Percentiles rank a stretch among this genome's conserved stretches.
These are phyloP conservation scores for Stygiomarasmius scandens DNA, from an alignment of 1,284 basidiomycete genomes.

Conservation along the genomic window DNA sequence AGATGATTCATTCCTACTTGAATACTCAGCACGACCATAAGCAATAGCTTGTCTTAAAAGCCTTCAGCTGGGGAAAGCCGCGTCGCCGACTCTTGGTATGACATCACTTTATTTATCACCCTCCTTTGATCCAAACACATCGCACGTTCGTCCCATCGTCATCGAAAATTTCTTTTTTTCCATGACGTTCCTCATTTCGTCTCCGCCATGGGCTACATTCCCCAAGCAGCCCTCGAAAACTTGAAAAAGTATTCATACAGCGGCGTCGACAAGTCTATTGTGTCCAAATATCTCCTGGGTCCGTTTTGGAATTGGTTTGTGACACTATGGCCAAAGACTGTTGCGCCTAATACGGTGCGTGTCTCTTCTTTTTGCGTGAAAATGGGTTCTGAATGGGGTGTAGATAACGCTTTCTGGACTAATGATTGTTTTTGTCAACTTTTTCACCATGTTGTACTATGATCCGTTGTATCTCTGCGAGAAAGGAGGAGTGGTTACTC, in stretches of 20 bases:
- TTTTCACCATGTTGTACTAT: conserved; percentile 80
- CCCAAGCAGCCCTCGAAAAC: conserved; percentile 59
- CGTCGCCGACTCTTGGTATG: no score
- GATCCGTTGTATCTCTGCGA: conserved; percentile 77
- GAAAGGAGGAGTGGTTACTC: conserved; percentile 68
- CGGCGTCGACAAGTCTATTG: conserved; percentile 72
- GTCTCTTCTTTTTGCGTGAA: background rate
- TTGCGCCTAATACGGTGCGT: conserved; percentile 92
- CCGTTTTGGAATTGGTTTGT: conserved; percentile 97
- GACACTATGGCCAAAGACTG: conserved; percentile 81
- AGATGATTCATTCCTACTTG: no score
- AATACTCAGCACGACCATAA: no score
- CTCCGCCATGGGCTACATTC: conserved; percentile 52
- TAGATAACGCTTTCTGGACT: conserved; percentile 88
- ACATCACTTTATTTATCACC: no score
- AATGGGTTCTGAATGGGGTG: background rate
- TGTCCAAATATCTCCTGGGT: conserved; percentile 81
- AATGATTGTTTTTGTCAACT: conserved; percentile 82
- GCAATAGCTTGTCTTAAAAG: no score
- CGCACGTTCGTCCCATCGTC: no score
- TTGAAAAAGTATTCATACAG: conserved; percentile 71
- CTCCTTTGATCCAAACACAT: no score
- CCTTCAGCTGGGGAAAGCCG: no score
- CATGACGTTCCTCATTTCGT: no score
- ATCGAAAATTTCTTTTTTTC: no score